These are phyloP conservation scores for Nephelium lappaceum DNA, from an alignment of 345 rosid species.

Conservation along the genomic window DNA sequence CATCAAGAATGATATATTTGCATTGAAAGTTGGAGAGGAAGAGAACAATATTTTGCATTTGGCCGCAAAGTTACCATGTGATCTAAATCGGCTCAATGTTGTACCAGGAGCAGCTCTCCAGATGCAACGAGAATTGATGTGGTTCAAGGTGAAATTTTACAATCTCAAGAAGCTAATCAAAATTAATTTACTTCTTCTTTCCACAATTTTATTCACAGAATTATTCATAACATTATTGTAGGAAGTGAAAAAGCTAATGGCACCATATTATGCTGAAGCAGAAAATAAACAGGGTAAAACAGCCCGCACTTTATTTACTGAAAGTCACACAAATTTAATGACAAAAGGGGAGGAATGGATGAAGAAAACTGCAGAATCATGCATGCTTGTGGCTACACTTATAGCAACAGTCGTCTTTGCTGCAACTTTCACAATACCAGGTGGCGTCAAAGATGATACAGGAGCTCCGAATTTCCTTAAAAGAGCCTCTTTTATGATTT, in stretches of 20 bases:
- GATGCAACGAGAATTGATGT: conserved; percentile 12
- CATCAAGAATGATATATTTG: conserved; percentile 3
- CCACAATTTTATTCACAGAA: too few relatives aligned
- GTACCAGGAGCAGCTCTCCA: conserved; percentile 27
- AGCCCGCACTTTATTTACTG: neutral
- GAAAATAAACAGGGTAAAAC: neutral
- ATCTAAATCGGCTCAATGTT: neutral
- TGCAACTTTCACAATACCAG: neutral
- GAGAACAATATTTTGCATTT: conserved; percentile 26
- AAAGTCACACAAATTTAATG: neutral
- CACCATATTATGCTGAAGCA: neutral
- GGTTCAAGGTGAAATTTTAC: conserved; percentile 24
- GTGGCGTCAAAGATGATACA: neutral
- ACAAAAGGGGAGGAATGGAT: conserved; percentile 14
- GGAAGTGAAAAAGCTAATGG: conserved; percentile 5
- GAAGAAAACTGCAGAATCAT: neutral
- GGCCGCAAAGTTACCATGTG: conserved; percentile 22
- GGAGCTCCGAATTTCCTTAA: neutral
- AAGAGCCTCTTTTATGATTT: neutral
- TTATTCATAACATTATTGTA: neutral
- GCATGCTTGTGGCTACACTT: conserved; percentile 4
- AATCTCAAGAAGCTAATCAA: neutral
- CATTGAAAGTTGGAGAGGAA: neutral
- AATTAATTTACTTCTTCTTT: too few relatives aligned
- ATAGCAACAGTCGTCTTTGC: conserved; percentile 3